Evolutionary conservation across 257 asterid genomes (phyloP), one percentile per base, ranked within the genome.

Genomic region (Plantago elongata): DNA sequence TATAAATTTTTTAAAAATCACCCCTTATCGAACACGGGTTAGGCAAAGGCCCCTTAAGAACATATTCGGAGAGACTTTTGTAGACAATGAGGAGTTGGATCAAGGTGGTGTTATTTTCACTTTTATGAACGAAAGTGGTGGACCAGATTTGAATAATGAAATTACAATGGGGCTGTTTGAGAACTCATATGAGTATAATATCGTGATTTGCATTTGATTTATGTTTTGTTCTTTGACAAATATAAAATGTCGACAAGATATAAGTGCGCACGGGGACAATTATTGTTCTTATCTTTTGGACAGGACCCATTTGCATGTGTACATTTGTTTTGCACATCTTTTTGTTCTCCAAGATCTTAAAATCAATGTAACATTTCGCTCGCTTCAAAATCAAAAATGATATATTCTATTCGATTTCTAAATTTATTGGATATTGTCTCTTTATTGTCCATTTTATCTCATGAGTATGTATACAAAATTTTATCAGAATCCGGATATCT

Each of bases 41-140:
- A n/a, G n/a, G n/a, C n/a, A n/a, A n/a, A n/a, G n/a, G n/a, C n/a
- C n/a, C n/a, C n/a, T n/a, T n/a, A n/a, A n/a, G n/a, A n/a, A n/a
- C n/a, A n/a, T n/a, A n/a, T n/a, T n/a, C 30, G 61, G 43, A 51
- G 67, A 65, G 60, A 51, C 75, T 64, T 65, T 66, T 64, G 15
- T 61, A 68, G 78, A 66, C 72, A 76, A 78, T 46, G 79, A 70
- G 72, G 79, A 76, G 85, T 71, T 76, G 78, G 75, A 48, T 37
- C 69, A 54, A 70, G 82, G 72, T 34, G 40, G 40, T 75, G 72
- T 56, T 62, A 9, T 69, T 45, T 67, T 69, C 52, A 73, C 59
- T 74, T 70, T 73, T 67, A 12, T n/a, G 7, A 42, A 34, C 40
- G 0, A 34, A 18, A 68, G 51, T 64, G 76, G 78, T 68, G 82